Percentiles rank a stretch among this genome's conserved stretches.
These are phyloP conservation scores for Mortierella sp. DNA, from an alignment of 371 early-diverging fungal genomes.

Conservation along the genomic window DNA sequence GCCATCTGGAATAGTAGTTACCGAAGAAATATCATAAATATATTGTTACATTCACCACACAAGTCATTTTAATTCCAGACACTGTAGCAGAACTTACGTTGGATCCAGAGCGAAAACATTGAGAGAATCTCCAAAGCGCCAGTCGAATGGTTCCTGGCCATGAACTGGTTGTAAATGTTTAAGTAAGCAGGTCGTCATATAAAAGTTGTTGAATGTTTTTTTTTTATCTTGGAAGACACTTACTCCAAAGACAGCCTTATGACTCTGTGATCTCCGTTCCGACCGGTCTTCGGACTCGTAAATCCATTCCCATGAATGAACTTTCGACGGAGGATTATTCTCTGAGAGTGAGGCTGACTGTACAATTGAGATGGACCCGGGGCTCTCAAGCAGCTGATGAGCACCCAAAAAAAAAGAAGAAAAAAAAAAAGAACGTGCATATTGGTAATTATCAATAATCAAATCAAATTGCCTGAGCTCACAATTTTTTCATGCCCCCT, in stretches of 20 bases:
- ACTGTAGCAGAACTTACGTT: conserved; percentile 20
- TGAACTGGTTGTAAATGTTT: conserved; percentile 24
- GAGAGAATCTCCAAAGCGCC: conserved; percentile 27
- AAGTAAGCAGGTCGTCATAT: background rate
- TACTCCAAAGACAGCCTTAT: conserved; percentile 50
- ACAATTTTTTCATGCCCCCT: background rate
- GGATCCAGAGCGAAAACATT: conserved; percentile 33
- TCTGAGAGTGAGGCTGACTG: background rate
- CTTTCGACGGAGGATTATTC: background rate
- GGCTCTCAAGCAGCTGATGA: conserved; percentile 23
- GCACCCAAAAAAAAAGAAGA: no score
- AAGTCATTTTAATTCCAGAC: background rate
- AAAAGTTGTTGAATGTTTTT: no score
- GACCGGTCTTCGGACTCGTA: conserved; percentile 5
- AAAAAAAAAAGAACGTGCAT: no score
- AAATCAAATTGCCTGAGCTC: background rate
- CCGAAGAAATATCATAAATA: background rate
- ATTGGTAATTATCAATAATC: no score
- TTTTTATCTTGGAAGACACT: background rate
- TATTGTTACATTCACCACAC: background rate
- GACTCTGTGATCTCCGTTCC: conserved; percentile 14
- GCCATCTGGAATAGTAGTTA: background rate
- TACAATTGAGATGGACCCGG: conserved; percentile 20
- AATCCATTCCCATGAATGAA: conserved; percentile 36
- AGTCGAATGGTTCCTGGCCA: conserved; percentile 18